phyloP scores from a whole-genome alignment of 2,329 filamentous ascomycete species.

The Tolypocladium pustulatum region DNA sequence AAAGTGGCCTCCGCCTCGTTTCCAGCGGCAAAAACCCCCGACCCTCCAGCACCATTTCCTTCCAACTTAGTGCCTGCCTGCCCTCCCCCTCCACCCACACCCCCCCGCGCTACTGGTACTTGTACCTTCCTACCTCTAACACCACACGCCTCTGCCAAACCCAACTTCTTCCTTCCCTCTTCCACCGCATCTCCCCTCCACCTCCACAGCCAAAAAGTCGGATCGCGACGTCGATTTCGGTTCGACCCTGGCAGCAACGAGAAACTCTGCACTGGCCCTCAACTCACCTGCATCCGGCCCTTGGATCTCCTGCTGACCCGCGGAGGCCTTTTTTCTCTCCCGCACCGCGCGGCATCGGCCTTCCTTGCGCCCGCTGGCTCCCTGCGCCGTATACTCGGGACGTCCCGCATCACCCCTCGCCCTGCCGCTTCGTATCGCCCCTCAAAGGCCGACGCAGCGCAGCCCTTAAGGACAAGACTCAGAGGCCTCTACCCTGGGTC shows the following conservation, averaged over 20 bases:
- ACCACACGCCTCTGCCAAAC: conserved; percentile 2
- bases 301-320: neutral
- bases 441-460: neutral
- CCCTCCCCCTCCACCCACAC: neutral
- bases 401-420: neutral
- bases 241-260: neutral
- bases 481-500: neutral
- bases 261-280: neutral
- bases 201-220: conserved; percentile 1
- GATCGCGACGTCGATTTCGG: neutral
- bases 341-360: neutral
- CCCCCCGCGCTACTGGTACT: conserved; percentile 2
- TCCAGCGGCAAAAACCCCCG: conserved; percentile 9
- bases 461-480: neutral
- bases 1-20: conserved; percentile 1
- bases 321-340: neutral
- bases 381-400: neutral
- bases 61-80: neutral
- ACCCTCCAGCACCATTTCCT: conserved; percentile 6
- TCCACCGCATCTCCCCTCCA: conserved; percentile 7
- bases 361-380: neutral
- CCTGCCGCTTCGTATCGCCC: neutral
- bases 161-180: conserved; percentile 7
- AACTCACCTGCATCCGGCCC: neutral
- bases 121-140: conserved; percentile 1